These are phyloP conservation scores for Lachnellula willkommii DNA, from an alignment of 2,329 filamentous ascomycete genomes.

Conservation along the genomic window DNA sequence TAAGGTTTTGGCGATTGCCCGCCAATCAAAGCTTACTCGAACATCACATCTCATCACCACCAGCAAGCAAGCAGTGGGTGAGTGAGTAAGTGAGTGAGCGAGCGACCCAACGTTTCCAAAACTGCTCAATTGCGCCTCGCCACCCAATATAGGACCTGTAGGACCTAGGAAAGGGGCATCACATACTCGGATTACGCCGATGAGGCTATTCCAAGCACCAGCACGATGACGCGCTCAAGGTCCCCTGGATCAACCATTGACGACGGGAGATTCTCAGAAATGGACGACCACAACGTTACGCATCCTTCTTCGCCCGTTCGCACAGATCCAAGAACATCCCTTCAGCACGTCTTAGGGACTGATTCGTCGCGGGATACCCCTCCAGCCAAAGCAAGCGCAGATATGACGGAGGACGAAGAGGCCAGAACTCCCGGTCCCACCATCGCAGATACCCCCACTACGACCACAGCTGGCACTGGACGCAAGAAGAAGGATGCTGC, in stretches of 20 bases:
- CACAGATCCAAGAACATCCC: conserved; percentile 24
- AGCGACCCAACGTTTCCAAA: not conserved
- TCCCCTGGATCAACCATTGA: conserved; percentile 28
- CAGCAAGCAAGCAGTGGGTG: not conserved
- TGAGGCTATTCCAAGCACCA: conserved; percentile 7
- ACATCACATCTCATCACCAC: not conserved
- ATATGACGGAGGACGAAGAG: conserved; percentile 32
- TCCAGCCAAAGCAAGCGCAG: conserved; percentile 10
- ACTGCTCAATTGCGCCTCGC: not conserved
- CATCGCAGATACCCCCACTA: conserved; percentile 11
- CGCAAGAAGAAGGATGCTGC: conserved; percentile 23
- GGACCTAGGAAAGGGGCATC: not conserved
- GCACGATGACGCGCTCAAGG: conserved; percentile 16
- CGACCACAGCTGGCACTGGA: conserved; percentile 10
- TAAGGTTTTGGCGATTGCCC: not conserved
- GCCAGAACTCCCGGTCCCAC: conserved; percentile 21
- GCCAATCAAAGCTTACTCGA: not conserved
- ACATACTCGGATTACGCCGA: not conserved
- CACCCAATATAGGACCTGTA: not conserved
- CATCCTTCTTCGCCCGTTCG: conserved; percentile 26
- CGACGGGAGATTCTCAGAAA: conserved; percentile 23
- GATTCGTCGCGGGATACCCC: conserved; percentile 25
- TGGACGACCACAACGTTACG: conserved; percentile 25
- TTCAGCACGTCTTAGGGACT: conserved; percentile 25
- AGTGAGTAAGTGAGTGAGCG: too few species aligned